phyloP scores from a whole-genome alignment of 192 early-diverging fungal genomes.

The Diversispora epigaea region DNA sequence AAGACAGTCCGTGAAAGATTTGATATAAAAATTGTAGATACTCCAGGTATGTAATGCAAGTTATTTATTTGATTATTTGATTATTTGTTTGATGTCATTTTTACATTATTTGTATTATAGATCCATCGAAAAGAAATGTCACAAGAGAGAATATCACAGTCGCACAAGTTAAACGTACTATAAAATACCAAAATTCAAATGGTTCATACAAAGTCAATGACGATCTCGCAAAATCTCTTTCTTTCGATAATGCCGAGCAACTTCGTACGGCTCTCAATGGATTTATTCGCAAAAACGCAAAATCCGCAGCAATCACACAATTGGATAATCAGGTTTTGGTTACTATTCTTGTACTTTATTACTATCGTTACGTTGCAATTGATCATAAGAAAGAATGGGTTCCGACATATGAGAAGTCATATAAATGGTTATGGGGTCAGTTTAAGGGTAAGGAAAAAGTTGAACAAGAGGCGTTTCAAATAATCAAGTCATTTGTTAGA shows the following conservation, averaged over 20 bases:
- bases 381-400: conserved; percentile 19
- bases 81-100: too few species aligned
- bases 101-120: neutral
- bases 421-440: conserved; percentile 29
- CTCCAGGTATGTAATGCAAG: conserved; percentile 8
- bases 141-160: neutral
- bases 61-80: too few species aligned
- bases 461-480: conserved; percentile 14
- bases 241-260: conserved; percentile 6
- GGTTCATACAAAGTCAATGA: conserved; percentile 4
- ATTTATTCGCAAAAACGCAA: neutral
- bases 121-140: neutral
- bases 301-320: neutral
- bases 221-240: conserved; percentile 10
- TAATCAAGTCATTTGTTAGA: conserved; percentile 8
- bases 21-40: conserved; percentile 8
- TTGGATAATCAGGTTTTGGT: conserved; percentile 8
- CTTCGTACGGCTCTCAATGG: neutral
- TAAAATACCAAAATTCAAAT: neutral
- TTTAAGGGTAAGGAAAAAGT: conserved; percentile 13
- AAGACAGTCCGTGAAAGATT: conserved; percentile 18
- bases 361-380: conserved; percentile 13
- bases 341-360: conserved; percentile 11
- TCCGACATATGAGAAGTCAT: neutral
- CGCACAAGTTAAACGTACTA: neutral